phyloP scores from a whole-genome alignment of 2,329 filamentous ascomycete species.

The Chrysoporthe deuterocubensis region DNA sequence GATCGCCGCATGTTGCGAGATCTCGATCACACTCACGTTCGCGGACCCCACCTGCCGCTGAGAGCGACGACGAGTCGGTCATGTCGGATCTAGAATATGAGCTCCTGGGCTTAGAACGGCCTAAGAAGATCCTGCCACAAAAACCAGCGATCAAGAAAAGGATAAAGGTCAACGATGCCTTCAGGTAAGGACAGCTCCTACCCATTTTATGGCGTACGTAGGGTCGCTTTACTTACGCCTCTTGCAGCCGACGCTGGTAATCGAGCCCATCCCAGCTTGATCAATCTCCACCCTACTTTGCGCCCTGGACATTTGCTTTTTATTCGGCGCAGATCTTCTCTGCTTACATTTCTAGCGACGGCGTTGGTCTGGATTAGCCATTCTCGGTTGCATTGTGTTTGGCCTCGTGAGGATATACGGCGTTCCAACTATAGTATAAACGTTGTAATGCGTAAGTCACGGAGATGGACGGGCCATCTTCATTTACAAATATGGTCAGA shows the following conservation, averaged over 20 bases:
- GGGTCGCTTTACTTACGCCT: background rate
- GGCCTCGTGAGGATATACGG: background rate
- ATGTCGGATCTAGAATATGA: constrained; percentile 30
- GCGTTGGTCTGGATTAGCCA: constrained; percentile 6
- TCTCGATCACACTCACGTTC: constrained; percentile 8
- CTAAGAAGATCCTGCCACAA: constrained; percentile 18
- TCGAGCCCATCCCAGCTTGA: background rate
- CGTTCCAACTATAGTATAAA: background rate
- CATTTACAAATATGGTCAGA: background rate
- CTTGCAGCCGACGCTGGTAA: constrained; percentile 12
- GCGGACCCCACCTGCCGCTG: constrained; percentile 12
- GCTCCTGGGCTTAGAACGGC: constrained; percentile 26
- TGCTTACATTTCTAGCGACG: constrained; percentile 3
- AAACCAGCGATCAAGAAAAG: constrained; percentile 19
- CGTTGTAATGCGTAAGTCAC: background rate
- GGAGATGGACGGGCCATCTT: background rate
- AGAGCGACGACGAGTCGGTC: constrained; percentile 25
- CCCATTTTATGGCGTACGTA: background rate
- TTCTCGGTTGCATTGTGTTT: background rate
- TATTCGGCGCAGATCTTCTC: background rate
- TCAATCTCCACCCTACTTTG: background rate
- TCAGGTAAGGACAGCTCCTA: constrained; percentile 19
- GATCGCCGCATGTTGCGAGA: background rate
- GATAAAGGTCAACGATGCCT: constrained; percentile 26
- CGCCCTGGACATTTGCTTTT: background rate